Base-by-base conservation (phyloP, 1,284 basidiomycete genomes). In the Farysia itapuensis region DNA sequence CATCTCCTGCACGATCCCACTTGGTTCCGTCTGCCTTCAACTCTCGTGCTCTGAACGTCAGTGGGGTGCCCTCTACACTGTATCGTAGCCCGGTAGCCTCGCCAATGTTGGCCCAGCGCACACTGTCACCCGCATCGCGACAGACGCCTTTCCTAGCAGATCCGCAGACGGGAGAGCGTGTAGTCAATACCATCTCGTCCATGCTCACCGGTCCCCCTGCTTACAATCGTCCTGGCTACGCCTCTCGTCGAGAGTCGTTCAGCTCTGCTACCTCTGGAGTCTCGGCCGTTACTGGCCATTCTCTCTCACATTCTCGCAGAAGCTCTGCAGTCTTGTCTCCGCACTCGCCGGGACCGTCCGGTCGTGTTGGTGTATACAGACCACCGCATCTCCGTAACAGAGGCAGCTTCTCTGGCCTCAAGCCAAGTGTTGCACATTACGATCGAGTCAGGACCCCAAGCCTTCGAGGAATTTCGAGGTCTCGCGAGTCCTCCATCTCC, bases 401-500 rank as follows among this genome's bases (percentile, higher is more conserved):
- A 4, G 58, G 50, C 18, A 59, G 53, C 39, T 36, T 54, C 4
- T 59, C 59, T 4, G 59, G 48, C 5, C 58, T 70, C 21, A 50
- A 54, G 32, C 51, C 67, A 2, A 52, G 47, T 38, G 54, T 70
- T 2, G 65, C 67, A 1, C 67, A 70, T 32, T 70, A 70, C 38
- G 67, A 70, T 39, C 49, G 67, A 22, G 58, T 70, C 12, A 33
- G 67, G 13, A 68, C 67, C 12, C 66, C 67, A 1, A 69, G 58
- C 28, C 49, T 70, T 8, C 57, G 67, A 15, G 67, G 67, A 18
- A 45, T 51, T 11, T 58, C 56, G 13, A 44, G 67, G 12, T 64
- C 63, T 11, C 42, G 64, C n/a, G 67, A 70, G 21, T 54, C 60
- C 20, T 58, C 64, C 18, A 31, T 63, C 40, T 56, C 58, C 19